These are phyloP conservation scores for Lactuca saligna DNA, from an alignment of 129 eudicot genomes.

Conservation along the genomic window DNA sequence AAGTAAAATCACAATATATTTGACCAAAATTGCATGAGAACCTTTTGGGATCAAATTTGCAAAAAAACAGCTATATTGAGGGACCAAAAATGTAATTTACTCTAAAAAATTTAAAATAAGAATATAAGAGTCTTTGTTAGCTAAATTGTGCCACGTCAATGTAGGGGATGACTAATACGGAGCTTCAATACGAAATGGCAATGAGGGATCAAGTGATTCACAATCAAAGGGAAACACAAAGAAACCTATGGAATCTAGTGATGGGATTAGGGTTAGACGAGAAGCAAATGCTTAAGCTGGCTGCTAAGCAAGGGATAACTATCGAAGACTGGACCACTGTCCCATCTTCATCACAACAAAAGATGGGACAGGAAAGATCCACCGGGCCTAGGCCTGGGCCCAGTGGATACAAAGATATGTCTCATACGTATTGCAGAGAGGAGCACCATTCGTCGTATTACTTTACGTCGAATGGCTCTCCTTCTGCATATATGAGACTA, in stretches of 20 bases:
- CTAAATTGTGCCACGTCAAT: not conserved
- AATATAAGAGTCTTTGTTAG: too few species aligned
- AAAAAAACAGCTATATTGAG: not conserved
- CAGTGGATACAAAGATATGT: slow-evolving; percentile 30
- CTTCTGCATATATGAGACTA: slow-evolving; percentile 37
- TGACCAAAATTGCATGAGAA: not conserved
- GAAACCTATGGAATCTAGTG: slow-evolving; percentile 77
- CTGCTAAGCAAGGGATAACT: slow-evolving; percentile 73
- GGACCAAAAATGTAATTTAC: not conserved
- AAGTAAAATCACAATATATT: too few species aligned
- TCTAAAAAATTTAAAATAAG: too few species aligned
- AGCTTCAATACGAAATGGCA: slow-evolving; percentile 88
- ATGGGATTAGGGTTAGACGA: slow-evolving; percentile 69
- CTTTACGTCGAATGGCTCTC: slow-evolving; percentile 44
- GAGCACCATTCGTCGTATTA: slow-evolving; percentile 66
- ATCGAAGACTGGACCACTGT: slow-evolving; percentile 63
- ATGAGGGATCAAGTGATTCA: slow-evolving; percentile 86
- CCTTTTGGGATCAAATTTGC: too few species aligned
- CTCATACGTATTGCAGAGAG: slow-evolving; percentile 53
- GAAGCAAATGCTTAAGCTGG: slow-evolving; percentile 60
- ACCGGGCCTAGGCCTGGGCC: slow-evolving; percentile 33
- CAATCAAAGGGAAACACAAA: slow-evolving; percentile 78
- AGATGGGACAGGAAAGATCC: slow-evolving; percentile 34
- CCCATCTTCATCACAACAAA: slow-evolving; percentile 9
- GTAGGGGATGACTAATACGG: slow-evolving; percentile 80